Conservation (phyloP, 495 filamentous ascomycete species). For the Oidiodendron maius region DNA sequence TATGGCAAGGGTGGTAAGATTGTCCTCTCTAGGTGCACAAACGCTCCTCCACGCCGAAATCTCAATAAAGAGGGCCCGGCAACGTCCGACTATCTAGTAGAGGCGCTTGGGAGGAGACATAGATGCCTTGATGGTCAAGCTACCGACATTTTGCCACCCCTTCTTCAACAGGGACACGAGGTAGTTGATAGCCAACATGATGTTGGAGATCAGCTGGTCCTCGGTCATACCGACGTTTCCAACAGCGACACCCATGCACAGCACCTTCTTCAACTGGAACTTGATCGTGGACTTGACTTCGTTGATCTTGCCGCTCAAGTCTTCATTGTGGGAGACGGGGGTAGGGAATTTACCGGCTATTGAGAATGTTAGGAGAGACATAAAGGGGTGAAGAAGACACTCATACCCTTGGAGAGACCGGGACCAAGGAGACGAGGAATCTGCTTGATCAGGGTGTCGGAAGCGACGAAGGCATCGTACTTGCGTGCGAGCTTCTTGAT, state of each 20-base stretch:
- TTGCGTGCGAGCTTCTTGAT: slow-evolving; percentile 99
- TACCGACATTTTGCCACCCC: slow-evolving; percentile 99
- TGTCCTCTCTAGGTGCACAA: slow-evolving; percentile 14
- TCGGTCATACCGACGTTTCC: slow-evolving; percentile 96
- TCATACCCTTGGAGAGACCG: slow-evolving; percentile 92
- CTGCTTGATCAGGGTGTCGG: slow-evolving; percentile 96
- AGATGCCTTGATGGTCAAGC: slow-evolving; percentile 97
- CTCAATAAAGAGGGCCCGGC: slow-evolving; percentile 23
- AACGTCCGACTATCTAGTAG: slow-evolving; percentile 57
- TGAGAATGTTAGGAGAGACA: slow-evolving; percentile 16
- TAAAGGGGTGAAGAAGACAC: not conserved
- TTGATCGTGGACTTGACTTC: slow-evolving; percentile 99
- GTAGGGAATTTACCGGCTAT: slow-evolving; percentile 98
- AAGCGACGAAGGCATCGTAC: slow-evolving; percentile 98
- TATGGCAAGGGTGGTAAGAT: no score
- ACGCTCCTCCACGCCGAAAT: slow-evolving; percentile 8
- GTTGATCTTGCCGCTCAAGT: slow-evolving; percentile 86
- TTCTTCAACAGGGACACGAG: slow-evolving; percentile 98
- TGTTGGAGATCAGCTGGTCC: slow-evolving; percentile 93
- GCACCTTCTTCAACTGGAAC: slow-evolving; percentile 99
- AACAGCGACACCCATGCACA: slow-evolving; percentile 98
- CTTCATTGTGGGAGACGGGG: slow-evolving; percentile 91
- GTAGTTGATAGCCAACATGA: slow-evolving; percentile 99
- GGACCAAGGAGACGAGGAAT: slow-evolving; percentile 98
- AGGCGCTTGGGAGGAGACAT: slow-evolving; percentile 97